Percentiles rank a stretch among this genome's conserved stretches.
phyloP scores from a whole-genome alignment of 495 filamentous ascomycete genomes.

The Talaromyces ruber region DNA sequence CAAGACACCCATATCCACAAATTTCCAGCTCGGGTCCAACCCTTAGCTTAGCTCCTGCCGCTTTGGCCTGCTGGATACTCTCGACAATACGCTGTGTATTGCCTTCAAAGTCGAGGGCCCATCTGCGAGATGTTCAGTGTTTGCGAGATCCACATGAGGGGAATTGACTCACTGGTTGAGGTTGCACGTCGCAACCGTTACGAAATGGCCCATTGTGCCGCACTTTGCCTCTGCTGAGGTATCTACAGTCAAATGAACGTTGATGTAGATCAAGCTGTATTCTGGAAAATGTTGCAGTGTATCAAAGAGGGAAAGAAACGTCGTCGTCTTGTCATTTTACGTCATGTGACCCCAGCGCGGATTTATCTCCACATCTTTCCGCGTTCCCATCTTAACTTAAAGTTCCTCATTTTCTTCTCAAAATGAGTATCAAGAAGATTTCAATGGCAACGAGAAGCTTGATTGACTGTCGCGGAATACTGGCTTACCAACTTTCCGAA shows the following conservation, averaged over 20 bases:
- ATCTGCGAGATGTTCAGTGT: slow-evolving; percentile 35
- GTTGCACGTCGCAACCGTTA: slow-evolving; percentile 41
- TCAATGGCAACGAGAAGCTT: no score
- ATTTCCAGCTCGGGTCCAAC: slow-evolving; percentile 71
- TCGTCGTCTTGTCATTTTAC: not conserved
- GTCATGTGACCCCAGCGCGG: not conserved
- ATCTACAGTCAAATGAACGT: not conserved
- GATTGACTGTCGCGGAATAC: no score
- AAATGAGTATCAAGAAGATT: no score
- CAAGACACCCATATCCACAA: slow-evolving; percentile 63
- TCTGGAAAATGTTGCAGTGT: not conserved
- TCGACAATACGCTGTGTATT: slow-evolving; percentile 70
- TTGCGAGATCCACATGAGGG: not conserved
- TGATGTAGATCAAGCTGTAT: not conserved
- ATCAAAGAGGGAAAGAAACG: not conserved
- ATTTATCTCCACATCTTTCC: not conserved
- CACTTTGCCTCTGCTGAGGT: not conserved
- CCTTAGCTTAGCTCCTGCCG: slow-evolving; percentile 57
- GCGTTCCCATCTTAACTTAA: not conserved
- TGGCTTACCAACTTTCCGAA: no score
- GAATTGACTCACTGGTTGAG: slow-evolving; percentile 23
- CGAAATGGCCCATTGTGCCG: slow-evolving; percentile 12
- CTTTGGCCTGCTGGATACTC: slow-evolving; percentile 64
- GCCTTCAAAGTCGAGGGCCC: slow-evolving; percentile 73
- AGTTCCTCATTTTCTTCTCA: not conserved